Base-by-base conservation (phyloP, 257 asterid species). In the Solanum phureja region DNA sequence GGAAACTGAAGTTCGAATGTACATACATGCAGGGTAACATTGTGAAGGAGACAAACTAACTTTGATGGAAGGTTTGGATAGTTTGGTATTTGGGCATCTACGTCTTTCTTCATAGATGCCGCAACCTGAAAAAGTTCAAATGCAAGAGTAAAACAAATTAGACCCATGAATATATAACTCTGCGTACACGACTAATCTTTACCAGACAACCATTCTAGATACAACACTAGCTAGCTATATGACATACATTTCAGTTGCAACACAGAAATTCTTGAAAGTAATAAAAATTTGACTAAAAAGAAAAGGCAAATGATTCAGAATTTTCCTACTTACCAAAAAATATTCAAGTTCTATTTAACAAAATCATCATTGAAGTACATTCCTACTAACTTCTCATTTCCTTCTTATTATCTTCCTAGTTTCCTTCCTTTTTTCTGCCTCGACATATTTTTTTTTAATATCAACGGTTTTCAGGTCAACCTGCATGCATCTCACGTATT, bases 1-100 rank as follows among this genome's bases (percentile, higher is more conserved):
- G 1, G 74, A 44, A 86, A 46, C 10, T 13, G 68, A 44, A 72
- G 77, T 44, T 24, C 9, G 37, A 86, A 52, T 8, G n/a, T 82
- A 73, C 93, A 8, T 97, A 97, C 99, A 90, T 97, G 99, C 82
- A 96, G 89, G 69, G 99, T 97, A 88, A 97, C 98, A 88, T 92
- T 96, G 91, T 96, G 98, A 86, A 96, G 98, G 93, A 93, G 88
- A 91, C 99, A 97, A 44, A 96, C 91, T 90, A 97, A 87, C 92
- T 95, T 95, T 27, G 99, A 94, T 68, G 99, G 98, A 89, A 97
- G 99, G 90, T 97, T 97, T 71, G 99, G 98, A 88, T 97, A 97
- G 89, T 94, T 96, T 23, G 99, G 99, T 86, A 97, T 93, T 52
- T 86, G 88, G 73, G 95, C 89, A 34, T 96, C 99, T 9, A 95